phyloP scores from a whole-genome alignment of 495 filamentous ascomycete genomes.

The Penicillium longicatenatum region DNA sequence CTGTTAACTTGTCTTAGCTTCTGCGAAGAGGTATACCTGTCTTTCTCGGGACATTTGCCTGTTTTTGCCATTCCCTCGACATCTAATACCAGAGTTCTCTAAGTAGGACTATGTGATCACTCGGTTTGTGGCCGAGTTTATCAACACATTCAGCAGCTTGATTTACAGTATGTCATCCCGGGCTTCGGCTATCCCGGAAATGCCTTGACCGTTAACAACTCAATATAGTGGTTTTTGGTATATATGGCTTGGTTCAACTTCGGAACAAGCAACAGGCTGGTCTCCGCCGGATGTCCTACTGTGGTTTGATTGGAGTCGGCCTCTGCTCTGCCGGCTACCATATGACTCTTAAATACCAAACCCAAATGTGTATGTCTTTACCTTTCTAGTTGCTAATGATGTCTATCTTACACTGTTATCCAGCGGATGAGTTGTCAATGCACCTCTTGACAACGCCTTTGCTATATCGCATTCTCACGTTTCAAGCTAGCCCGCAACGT shows the following conservation, averaged over 20 bases:
- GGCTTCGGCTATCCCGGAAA: neutral
- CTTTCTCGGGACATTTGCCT: neutral
- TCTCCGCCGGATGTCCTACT: slow-evolving; percentile 30
- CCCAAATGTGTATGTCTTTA: slow-evolving; percentile 33
- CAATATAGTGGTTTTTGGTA: slow-evolving; percentile 25
- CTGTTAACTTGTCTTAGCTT: slow-evolving; percentile 25
- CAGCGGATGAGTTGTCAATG: slow-evolving; percentile 40
- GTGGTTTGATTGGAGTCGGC: slow-evolving; percentile 35
- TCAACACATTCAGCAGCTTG: slow-evolving; percentile 35
- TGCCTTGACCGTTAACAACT: neutral
- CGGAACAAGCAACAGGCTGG: slow-evolving; percentile 13
- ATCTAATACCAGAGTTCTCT: slow-evolving; percentile 4
- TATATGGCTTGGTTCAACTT: slow-evolving; percentile 30
- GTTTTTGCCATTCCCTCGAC: neutral
- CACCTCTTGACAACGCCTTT: slow-evolving; percentile 38
- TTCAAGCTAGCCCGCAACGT: slow-evolving; percentile 20
- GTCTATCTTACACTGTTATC: neutral
- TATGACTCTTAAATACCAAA: slow-evolving; percentile 39
- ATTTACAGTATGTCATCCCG: slow-evolving; percentile 26
- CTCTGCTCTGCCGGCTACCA: slow-evolving; percentile 36
- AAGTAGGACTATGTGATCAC: slow-evolving; percentile 35
- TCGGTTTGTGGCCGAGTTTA: slow-evolving; percentile 38
- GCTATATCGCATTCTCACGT: slow-evolving; percentile 32
- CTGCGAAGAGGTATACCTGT: slow-evolving; percentile 33
- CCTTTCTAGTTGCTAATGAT: neutral